phyloP scores from a whole-genome alignment of 2,329 filamentous ascomycete genomes.

The Arachnomyces sp. region DNA sequence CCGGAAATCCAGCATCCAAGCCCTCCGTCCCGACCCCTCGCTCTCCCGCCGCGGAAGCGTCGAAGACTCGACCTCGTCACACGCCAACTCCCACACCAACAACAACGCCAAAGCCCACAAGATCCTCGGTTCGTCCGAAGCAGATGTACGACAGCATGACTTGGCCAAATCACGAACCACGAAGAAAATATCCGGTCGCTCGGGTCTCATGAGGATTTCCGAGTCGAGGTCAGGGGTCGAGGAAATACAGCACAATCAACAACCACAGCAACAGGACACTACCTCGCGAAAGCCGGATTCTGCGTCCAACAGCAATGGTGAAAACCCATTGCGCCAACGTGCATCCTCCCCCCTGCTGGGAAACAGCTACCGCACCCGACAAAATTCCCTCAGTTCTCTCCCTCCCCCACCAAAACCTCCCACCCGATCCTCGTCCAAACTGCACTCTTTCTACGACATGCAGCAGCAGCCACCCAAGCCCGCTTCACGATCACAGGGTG shows the following conservation, averaged over 20 bases:
- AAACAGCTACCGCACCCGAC: constrained; percentile 26
- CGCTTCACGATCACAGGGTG: constrained; percentile 10
- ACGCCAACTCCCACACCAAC: too few relatives aligned
- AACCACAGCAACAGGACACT: background rate
- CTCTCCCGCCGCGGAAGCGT: background rate
- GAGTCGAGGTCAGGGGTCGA: background rate
- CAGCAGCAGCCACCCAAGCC: constrained; percentile 32
- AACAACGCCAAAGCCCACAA: too few relatives aligned
- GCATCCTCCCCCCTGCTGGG: constrained; percentile 41
- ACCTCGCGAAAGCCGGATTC: background rate
- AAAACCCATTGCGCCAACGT: constrained; percentile 27
- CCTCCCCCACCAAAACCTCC: constrained; percentile 28
- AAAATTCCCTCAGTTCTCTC: constrained; percentile 22
- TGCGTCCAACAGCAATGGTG: background rate
- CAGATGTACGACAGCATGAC: too few relatives aligned
- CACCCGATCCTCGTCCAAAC: constrained; percentile 37
- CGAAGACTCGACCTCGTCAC: background rate
- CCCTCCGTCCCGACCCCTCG: background rate
- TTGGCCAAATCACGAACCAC: too few relatives aligned
- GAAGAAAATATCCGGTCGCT: too few relatives aligned
- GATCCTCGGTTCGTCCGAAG: too few relatives aligned
- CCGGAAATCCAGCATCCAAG: constrained; percentile 8
- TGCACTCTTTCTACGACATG: constrained; percentile 41
- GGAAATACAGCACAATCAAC: constrained; percentile 1
- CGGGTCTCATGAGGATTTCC: too few relatives aligned